Evolutionary conservation across 2,329 filamentous ascomycete species (phyloP), one percentile per base, ranked within the genome.

Genomic region (Dactylellina parvicollis): DNA sequence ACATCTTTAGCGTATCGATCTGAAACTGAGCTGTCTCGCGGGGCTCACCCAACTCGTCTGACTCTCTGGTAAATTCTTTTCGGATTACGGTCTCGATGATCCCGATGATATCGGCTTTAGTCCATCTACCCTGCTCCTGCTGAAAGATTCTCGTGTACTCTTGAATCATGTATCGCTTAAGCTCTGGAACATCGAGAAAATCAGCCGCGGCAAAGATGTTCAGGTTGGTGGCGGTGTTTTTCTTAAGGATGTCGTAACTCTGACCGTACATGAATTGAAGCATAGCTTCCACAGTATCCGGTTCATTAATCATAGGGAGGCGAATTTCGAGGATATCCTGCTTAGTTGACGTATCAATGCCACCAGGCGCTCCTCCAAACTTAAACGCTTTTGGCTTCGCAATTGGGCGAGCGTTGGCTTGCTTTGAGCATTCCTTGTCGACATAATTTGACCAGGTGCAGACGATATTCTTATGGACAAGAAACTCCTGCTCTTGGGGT

Each of bases 401-500:
- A 14, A 32, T 1, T 1, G 8, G 1, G 10, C 20, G 46, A 16
- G 8, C 14, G 28, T n/a, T n/a, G n/a, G 12, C n/a, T 9, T 24
- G 42, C 7, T 42, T 34, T 4, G 40, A 24, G 30, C 36, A 56
- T 49, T 40, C 20, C 22, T 30, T 46, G 50, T 66, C 50, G n/a
- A 66, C 49, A 30, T 38, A 66, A 26, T 38, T 18, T n/a, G 61
- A 66, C 20, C 20, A 28, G 24, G 26, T 56, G 28, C 61, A 66
- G 7, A 66, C 61, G n/a, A 66, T 66, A 22, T 66, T 66, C 40
- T 49, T 66, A 28, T 66, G 61, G 36, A 57, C 50, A 22, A 49
- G 30, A 20, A 66, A 47, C 12, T 56, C 38, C 16, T 66, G 28
- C 2, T 49, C 26, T 4, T 66, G 47, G 16, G 49, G 50, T 7